phyloP scores from a whole-genome alignment of 192 early-diverging fungal species.

The Coemansia erecta region DNA sequence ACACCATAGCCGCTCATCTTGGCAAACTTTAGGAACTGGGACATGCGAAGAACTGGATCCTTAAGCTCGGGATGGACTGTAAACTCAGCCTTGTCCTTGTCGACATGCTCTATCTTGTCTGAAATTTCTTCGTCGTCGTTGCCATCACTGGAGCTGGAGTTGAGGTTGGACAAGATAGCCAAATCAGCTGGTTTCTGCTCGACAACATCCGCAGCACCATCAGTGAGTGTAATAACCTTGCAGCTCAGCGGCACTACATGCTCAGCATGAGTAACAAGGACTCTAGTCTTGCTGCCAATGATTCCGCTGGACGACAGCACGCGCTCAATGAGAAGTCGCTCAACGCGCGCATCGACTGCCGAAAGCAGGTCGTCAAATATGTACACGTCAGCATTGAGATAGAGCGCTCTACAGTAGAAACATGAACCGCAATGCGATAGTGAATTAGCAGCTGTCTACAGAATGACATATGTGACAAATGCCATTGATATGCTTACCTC shows the following conservation, averaged over 20 bases:
- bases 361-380: slow-evolving; percentile 70
- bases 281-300: slow-evolving; percentile 39
- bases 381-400: slow-evolving; percentile 60
- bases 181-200: slow-evolving; percentile 6
- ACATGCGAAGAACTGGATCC: slow-evolving; percentile 1
- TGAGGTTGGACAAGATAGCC: too few relatives aligned
- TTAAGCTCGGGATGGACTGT: slow-evolving; percentile 3
- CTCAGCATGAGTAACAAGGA: slow-evolving; percentile 59
- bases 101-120: not conserved
- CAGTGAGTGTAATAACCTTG: slow-evolving; percentile 16
- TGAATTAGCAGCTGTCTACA: not conserved
- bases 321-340: slow-evolving; percentile 56
- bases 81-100: slow-evolving; percentile 1
- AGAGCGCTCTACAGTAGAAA: slow-evolving; percentile 53
- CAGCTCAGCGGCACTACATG: slow-evolving; percentile 28
- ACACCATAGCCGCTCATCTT: slow-evolving; percentile 18
- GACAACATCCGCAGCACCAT: slow-evolving; percentile 7
- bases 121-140: not conserved
- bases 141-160: not conserved
- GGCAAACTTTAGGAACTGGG: slow-evolving; percentile 3
- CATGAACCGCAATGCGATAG: not conserved
- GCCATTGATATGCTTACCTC: slow-evolving; percentile 11
- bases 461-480: too few relatives aligned
- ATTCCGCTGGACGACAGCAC: slow-evolving; percentile 34
- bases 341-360: slow-evolving; percentile 65